Evolutionary conservation across 2,329 filamentous ascomycete species (phyloP).

Genomic region (Fusarium coicis): DNA sequence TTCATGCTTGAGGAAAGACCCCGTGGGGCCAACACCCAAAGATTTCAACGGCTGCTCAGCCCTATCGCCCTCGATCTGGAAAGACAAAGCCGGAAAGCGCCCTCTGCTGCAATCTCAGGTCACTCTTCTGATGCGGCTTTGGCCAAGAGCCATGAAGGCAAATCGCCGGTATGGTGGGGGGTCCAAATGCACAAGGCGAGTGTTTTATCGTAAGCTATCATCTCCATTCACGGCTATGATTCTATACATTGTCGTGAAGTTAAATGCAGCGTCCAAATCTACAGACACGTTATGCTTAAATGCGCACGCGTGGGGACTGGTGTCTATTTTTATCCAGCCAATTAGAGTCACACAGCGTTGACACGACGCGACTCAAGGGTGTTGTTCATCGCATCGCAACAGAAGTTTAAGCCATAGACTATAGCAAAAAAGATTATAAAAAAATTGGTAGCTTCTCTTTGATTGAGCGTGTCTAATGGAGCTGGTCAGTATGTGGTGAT

Average conservation of each 20-base stretch:
- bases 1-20: too few relatives aligned
- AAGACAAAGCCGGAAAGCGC: neutral
- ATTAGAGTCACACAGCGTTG: neutral
- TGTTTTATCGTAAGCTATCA: neutral
- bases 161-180: fast-evolving
- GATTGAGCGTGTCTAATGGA: constrained; percentile 18
- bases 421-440: neutral
- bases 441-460: constrained; percentile 29
- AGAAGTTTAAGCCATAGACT: neutral
- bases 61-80: neutral
- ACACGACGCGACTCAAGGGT: neutral
- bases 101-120: neutral
- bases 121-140: neutral
- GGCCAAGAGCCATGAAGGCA: fast-evolving
- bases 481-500: too few relatives aligned
- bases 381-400: neutral
- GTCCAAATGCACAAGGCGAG: neutral
- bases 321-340: neutral
- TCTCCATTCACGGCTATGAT: neutral
- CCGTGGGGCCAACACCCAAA: too few relatives aligned
- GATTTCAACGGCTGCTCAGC: neutral
- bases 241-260: neutral
- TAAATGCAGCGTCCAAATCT: neutral
- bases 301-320: neutral
- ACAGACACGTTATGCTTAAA: neutral